These are phyloP conservation scores for Micromonas pusilla DNA, from an alignment of 139 green algal species.

Conservation along the genomic window DNA sequence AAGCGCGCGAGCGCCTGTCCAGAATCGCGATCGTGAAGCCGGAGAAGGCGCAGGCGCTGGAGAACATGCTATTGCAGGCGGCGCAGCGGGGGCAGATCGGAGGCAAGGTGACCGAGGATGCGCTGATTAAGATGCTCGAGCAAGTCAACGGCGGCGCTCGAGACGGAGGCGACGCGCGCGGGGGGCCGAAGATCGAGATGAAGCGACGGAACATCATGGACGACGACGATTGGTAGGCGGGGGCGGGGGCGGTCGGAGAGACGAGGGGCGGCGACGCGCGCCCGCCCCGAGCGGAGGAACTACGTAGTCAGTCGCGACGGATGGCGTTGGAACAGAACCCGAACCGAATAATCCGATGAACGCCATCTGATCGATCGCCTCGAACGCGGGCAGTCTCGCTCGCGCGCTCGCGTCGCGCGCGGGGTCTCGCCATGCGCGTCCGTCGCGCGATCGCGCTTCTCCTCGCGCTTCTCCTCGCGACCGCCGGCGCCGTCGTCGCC, in stretches of 20 bases:
- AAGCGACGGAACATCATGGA: conserved; percentile 22
- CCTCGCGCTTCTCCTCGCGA: too few relatives aligned
- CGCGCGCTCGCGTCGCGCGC: too few relatives aligned
- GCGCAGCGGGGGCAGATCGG: conserved; percentile 63
- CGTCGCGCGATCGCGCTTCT: too few relatives aligned
- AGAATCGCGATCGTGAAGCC: conserved; percentile 92
- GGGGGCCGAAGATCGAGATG: conserved; percentile 13
- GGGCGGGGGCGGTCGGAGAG: not conserved
- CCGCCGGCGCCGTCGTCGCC: too few relatives aligned
- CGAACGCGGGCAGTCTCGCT: too few relatives aligned
- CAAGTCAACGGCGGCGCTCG: conserved; percentile 10
- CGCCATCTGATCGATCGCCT: too few relatives aligned
- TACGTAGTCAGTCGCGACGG: too few relatives aligned
- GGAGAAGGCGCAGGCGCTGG: conserved; percentile 81
- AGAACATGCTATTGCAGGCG: conserved; percentile 78
- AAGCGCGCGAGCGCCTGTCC: conserved; percentile 69
- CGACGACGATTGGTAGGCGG: not conserved
- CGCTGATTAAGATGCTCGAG: conserved; percentile 32
- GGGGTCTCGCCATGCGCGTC: too few relatives aligned
- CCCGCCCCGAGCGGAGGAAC: too few relatives aligned
- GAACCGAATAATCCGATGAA: too few relatives aligned
- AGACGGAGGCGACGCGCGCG: not conserved
- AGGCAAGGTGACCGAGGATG: conserved; percentile 59
- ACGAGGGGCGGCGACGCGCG: too few relatives aligned
- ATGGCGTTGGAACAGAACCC: too few relatives aligned